A percentile compares a stretch with the other conserved stretches of the same genome.
Conservation (phyloP, 2,329 filamentous ascomycete genomes). For the Chrysoporthe puriensis region DNA sequence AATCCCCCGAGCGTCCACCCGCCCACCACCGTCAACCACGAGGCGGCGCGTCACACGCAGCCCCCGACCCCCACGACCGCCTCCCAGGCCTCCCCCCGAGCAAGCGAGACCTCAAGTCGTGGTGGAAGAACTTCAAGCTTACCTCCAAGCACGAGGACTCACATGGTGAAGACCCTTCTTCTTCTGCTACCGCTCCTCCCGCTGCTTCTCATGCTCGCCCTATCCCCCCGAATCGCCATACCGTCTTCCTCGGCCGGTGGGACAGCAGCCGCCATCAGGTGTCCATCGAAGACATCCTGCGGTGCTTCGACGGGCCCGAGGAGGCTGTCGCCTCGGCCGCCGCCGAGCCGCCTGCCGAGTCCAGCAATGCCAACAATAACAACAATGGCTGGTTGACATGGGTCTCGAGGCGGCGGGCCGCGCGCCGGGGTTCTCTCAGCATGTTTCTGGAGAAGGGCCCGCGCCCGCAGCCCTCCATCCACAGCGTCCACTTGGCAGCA, state of each 20-base stretch:
- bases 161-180: constrained; percentile 55
- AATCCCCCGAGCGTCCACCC: constrained; percentile 25
- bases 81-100: constrained; percentile 69
- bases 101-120: constrained; percentile 87
- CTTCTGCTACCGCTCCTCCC: constrained; percentile 19
- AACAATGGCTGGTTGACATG: constrained; percentile 16
- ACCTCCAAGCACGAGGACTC: constrained; percentile 60
- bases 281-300: constrained; percentile 14
- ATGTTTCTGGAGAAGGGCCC: background rate
- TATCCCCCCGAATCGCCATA: constrained; percentile 6
- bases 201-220: constrained; percentile 3
- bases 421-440: background rate
- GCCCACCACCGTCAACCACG: constrained; percentile 18
- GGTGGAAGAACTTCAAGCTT: constrained; percentile 96
- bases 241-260: constrained; percentile 1
- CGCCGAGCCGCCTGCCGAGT: background rate
- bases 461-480: background rate
- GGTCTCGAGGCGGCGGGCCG: constrained; percentile 7
- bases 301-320: background rate
- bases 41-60: constrained; percentile 17
- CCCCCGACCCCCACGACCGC: constrained; percentile 38
- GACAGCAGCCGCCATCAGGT: constrained; percentile 1
- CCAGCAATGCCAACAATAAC: constrained; percentile 8
- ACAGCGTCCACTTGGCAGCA: background rate
- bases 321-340: constrained; percentile 3